Base-by-base conservation (phyloP, 2,329 filamentous ascomycete genomes). In the Calonectria crousiana region DNA sequence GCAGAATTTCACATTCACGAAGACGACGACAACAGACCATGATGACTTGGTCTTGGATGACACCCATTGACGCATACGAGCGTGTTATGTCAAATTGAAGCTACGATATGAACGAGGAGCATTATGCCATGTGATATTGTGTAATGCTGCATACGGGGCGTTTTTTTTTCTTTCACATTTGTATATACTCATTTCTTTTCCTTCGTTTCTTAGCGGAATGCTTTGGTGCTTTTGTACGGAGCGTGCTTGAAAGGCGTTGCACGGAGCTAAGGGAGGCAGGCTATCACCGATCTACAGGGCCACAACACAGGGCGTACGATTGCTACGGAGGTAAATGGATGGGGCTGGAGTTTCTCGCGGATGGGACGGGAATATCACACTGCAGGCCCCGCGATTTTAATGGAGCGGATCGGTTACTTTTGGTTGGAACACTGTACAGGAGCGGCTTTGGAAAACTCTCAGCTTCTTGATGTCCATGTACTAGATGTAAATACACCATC, bases 1-100 rank as follows among this genome's bases (percentile, higher is more conserved):
- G 62, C 75, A 2, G 84, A 79, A 9, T 87, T 87, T 65, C 78
- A 79, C 30, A 87, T 87, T 49, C 86, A 87, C 76, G 86, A 87
- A 78, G 86, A 87, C 72, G 78, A 80, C 56, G 79, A 81, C 30
- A 74, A 74, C 53, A 74, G 67, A 62, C 47, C 71, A 75, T 80
- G 75, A 72, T 72, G 70, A 60, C 60, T 38, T 38, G 38, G 65
- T n/a, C 49, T 38, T 44, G 60, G 49, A 72, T 30, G 38, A 44
- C 26, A 34, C n/a, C 38, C n/a, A 26, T 60, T 16, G 23, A 47
- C 41, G 23, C 26, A 62, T 20, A 28, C 34, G 32, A 47, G 38
- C 20, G 51, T 34, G 14, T 62, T 52, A 51, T 47, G 51, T 52
- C 36, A 23, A 51, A 58, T 44, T 62, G 51, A 38, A 38, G 32